These are phyloP conservation scores for Cryptomeria japonica DNA, from an alignment of 75 land plant species.

Conservation along the genomic window DNA sequence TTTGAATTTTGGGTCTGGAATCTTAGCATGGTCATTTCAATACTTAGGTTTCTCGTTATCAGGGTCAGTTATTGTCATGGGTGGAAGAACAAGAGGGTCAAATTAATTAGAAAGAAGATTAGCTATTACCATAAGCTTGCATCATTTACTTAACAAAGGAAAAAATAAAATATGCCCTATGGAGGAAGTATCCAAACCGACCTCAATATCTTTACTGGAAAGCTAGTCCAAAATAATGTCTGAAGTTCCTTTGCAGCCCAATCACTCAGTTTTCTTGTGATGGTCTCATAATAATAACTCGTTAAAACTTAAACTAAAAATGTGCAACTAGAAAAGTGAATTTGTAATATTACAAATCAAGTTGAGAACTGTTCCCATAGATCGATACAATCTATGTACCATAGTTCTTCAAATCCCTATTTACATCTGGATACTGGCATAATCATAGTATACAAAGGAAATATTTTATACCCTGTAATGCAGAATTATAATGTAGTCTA, in stretches of 20 bases:
- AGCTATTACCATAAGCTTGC: too few species aligned
- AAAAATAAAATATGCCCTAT: not conserved
- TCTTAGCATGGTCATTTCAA: slow-evolving; percentile 34
- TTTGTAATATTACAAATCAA: not conserved
- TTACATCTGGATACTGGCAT: not conserved
- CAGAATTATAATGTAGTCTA: slow-evolving; percentile 10
- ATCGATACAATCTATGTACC: not conserved
- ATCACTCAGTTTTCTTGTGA: not conserved
- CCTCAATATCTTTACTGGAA: not conserved
- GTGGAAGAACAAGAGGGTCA: slow-evolving; percentile 34
- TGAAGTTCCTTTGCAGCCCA: not conserved
- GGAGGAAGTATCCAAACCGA: not conserved
- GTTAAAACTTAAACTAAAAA: not conserved
- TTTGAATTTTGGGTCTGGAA: too few species aligned
- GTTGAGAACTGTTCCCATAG: too few species aligned
- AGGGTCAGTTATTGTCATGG: slow-evolving; percentile 38
- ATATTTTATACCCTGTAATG: not conserved
- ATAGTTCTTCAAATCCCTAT: not conserved
- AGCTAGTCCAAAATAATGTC: not conserved
- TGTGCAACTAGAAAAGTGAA: not conserved
- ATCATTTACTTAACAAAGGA: not conserved
- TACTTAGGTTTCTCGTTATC: slow-evolving; percentile 43
- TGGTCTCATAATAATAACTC: not conserved
- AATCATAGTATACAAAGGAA: not conserved
- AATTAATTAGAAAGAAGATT: slow-evolving; percentile 7